Evolutionary conservation across 2,329 filamentous ascomycete species (phyloP).

Genomic region (Purpureocillium takamizusanense): DNA sequence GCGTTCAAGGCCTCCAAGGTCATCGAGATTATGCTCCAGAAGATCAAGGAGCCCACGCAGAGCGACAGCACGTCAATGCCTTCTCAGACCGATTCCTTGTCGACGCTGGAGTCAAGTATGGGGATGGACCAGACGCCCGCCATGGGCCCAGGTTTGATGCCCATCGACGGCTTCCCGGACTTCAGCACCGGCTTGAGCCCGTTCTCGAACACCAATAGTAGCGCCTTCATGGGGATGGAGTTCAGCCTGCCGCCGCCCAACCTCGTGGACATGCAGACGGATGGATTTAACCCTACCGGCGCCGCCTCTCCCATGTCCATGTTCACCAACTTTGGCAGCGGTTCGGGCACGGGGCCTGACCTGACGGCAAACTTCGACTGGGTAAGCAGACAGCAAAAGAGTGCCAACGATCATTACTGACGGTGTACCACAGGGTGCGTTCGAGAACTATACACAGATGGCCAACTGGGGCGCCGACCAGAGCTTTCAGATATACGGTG

Average conservation of each 20-base stretch:
- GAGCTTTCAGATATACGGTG: constrained; percentile 40
- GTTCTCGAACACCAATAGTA: constrained; percentile 27
- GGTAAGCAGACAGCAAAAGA: constrained; percentile 29
- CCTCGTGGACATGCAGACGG: constrained; percentile 20
- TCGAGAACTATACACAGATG: constrained; percentile 48
- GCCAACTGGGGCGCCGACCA: constrained; percentile 43
- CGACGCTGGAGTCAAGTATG: constrained; percentile 27
- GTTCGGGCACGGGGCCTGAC: constrained; percentile 24
- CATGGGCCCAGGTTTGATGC: constrained; percentile 15
- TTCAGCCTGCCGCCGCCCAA: constrained; percentile 24
- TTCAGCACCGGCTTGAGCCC: constrained; percentile 16
- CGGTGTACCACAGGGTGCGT: constrained; percentile 33
- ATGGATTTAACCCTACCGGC: constrained; percentile 17
- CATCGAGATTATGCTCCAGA: constrained; percentile 76
- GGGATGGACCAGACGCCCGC: constrained; percentile 24
- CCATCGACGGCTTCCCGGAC: constrained; percentile 15
- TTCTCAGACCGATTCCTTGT: constrained; percentile 12
- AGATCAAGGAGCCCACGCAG: constrained; percentile 42
- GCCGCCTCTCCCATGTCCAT: constrained; percentile 40
- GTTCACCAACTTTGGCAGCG: constrained; percentile 35
- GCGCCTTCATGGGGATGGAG: constrained; percentile 34
- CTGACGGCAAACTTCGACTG: constrained; percentile 47
- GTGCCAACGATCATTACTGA: constrained; percentile 12
- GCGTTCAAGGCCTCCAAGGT: constrained; percentile 78
- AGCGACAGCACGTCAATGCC: constrained; percentile 5